Percentiles rank a stretch among this genome's conserved stretches.
Conservation (phyloP, 495 filamentous ascomycete genomes). For the Neurospora sp. region DNA sequence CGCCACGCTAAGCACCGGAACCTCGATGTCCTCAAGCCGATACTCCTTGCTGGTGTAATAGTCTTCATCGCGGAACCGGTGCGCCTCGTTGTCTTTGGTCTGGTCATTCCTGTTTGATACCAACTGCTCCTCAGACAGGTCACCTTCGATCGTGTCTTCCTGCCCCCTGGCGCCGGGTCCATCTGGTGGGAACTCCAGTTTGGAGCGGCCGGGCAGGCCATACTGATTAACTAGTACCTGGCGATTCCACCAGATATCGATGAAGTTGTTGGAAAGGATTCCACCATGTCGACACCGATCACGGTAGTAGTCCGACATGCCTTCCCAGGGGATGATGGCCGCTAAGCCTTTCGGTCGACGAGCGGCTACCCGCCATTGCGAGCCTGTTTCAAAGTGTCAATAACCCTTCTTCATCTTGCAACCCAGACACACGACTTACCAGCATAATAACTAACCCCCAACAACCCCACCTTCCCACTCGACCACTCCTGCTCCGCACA, state of each 20-base stretch:
- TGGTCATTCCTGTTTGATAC: conserved; percentile 46
- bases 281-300: conserved; percentile 56
- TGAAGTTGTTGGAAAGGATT: conserved; percentile 53
- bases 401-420: neutral
- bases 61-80: conserved; percentile 47
- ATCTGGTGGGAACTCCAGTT: conserved; percentile 21
- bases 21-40: conserved; percentile 49
- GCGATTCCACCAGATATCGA: conserved; percentile 56
- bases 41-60: conserved; percentile 56
- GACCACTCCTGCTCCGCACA: conserved; percentile 51
- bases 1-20: conserved; percentile 51
- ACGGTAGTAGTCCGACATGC: conserved; percentile 59
- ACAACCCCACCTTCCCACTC: conserved; percentile 49
- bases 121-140: conserved; percentile 42
- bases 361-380: conserved; percentile 55
- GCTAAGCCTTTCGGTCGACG: conserved; percentile 48
- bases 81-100: conserved; percentile 43
- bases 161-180: conserved; percentile 31
- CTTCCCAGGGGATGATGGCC: conserved; percentile 57
- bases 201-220: conserved; percentile 27
- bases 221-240: conserved; percentile 58
- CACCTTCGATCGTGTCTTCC: conserved; percentile 51
- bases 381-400: conserved; percentile 3
- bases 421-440: conserved; percentile 16
- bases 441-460: conserved; percentile 55